These are phyloP conservation scores for Xylaria sp. DNA, from an alignment of 2,329 filamentous ascomycete species.

Conservation along the genomic window DNA sequence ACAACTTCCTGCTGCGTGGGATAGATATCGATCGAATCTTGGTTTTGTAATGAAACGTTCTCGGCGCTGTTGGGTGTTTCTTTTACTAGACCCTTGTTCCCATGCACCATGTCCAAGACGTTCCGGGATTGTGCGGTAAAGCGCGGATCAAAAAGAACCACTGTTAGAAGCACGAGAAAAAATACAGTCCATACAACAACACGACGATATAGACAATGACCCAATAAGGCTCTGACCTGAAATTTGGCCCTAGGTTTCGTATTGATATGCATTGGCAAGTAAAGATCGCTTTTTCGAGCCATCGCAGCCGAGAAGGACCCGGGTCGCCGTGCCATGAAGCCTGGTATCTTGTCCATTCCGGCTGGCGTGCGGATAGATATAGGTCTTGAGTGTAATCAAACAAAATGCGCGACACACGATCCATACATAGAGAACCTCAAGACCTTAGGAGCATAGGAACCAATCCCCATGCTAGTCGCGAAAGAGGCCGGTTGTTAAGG, in stretches of 20 bases:
- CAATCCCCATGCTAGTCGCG: background rate
- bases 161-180: conserved; percentile 53
- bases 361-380: conserved; percentile 10
- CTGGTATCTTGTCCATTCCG: conserved; percentile 44
- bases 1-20: conserved; percentile 20
- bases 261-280: conserved; percentile 46
- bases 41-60: conserved; percentile 36
- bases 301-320: conserved; percentile 35
- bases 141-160: conserved; percentile 53
- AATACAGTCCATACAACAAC: conserved; percentile 62
- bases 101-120: conserved; percentile 46
- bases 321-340: conserved; percentile 41
- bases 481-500: background rate
- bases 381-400: conserved; percentile 10
- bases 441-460: conserved; percentile 10
- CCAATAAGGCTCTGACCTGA: conserved; percentile 58
- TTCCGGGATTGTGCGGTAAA: conserved; percentile 40
- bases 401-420: background rate
- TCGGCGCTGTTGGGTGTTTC: conserved; percentile 25
- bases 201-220: conserved; percentile 63
- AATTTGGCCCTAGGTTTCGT: conserved; percentile 52
- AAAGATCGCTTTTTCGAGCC: conserved; percentile 41
- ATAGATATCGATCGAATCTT: conserved; percentile 28
- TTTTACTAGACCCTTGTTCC: conserved; percentile 37
- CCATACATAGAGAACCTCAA: conserved; percentile 6